These are phyloP conservation scores for Ottelia alismoides DNA, from an alignment of 106 monocot genomes.

Conservation along the genomic window DNA sequence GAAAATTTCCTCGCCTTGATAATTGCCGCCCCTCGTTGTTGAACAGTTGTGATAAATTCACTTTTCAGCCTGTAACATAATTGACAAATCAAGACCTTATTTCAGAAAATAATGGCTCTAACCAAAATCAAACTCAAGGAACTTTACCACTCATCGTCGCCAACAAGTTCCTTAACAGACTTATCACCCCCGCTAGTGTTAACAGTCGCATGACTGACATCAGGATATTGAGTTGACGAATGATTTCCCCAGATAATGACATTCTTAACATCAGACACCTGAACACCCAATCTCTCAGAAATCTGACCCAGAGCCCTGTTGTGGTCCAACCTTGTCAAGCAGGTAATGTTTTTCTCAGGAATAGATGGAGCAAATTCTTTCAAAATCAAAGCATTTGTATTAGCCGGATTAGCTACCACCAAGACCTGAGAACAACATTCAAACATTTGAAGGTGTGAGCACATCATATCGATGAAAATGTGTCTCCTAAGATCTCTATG, in stretches of 20 bases:
- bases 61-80: conserved; percentile 36
- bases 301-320: conserved; percentile 64
- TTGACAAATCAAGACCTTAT: no score
- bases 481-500: no score
- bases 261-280: conserved; percentile 53
- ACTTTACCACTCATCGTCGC: conserved; percentile 45
- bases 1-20: conserved; percentile 57
- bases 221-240: conserved; percentile 76
- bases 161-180: conserved; percentile 35
- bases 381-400: conserved; percentile 59
- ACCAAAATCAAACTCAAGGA: no score
- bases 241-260: conserved; percentile 80
- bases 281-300: conserved; percentile 37
- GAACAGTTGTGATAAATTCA: conserved; percentile 51
- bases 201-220: conserved; percentile 53
- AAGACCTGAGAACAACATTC: no score
- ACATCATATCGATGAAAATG: no score
- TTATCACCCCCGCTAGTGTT: conserved; percentile 30
- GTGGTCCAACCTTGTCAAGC: conserved; percentile 72
- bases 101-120: no score
- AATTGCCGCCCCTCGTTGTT: conserved; percentile 49
- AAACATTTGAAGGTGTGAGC: no score
- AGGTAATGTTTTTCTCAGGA: conserved; percentile 65
- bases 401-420: conserved; percentile 68
- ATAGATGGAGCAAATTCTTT: conserved; percentile 69